These are phyloP conservation scores for Herpetospermum pedunculosum DNA, from an alignment of 306 rosid genomes.

Conservation along the genomic window DNA sequence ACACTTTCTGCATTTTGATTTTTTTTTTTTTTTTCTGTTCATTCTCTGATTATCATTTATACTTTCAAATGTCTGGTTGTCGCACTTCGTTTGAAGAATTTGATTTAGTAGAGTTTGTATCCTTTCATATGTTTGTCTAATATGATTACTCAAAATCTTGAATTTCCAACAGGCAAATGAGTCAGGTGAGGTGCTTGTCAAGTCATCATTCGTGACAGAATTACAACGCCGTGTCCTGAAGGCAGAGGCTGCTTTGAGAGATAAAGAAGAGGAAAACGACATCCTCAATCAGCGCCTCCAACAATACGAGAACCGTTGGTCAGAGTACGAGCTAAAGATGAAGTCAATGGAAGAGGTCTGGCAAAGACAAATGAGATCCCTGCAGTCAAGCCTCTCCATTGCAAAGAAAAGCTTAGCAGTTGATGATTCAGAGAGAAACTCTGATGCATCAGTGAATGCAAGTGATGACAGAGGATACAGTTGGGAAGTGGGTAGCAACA, in stretches of 20 bases:
- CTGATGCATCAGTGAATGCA: slow-evolving; percentile 84
- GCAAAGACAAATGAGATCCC: slow-evolving; percentile 99
- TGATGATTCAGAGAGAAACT: slow-evolving; percentile 83
- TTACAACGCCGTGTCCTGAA: slow-evolving; percentile 87
- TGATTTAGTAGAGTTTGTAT: neutral
- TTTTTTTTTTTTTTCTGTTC: slow-evolving; percentile 1
- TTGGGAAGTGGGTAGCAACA: slow-evolving; percentile 65
- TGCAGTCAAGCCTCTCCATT: slow-evolving; percentile 95
- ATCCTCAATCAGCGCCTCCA: slow-evolving; percentile 92
- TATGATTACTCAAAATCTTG: neutral
- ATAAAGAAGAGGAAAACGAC: slow-evolving; percentile 97
- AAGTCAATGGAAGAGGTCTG: slow-evolving; percentile 99
- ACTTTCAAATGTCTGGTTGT: neutral
- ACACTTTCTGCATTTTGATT: slow-evolving; percentile 2
- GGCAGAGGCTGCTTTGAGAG: slow-evolving; percentile 89
- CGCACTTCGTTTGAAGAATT: neutral
- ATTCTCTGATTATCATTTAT: neutral
- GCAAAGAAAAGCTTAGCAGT: slow-evolving; percentile 94
- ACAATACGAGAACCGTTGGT: slow-evolving; percentile 94
- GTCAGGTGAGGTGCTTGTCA: slow-evolving; percentile 82
- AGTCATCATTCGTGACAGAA: slow-evolving; percentile 86
- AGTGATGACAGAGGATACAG: slow-evolving; percentile 69
- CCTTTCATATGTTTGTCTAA: neutral
- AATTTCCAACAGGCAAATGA: slow-evolving; percentile 43
- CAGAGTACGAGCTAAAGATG: slow-evolving; percentile 92